Base-by-base conservation (phyloP, 106 monocot species). In the Dioscorea dumetorum region DNA sequence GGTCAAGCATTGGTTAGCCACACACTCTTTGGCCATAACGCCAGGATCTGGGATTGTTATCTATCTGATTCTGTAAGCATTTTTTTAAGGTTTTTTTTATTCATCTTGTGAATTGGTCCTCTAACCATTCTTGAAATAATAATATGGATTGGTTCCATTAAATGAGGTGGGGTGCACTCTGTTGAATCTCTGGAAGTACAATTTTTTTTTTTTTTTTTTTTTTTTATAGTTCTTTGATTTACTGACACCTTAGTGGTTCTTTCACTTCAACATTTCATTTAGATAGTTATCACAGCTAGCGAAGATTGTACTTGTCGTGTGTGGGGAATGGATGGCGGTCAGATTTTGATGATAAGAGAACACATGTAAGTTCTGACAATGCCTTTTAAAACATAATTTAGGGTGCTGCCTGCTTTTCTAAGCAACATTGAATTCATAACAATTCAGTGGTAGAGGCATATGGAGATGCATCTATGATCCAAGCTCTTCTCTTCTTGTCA, bases 301-400 rank as follows among this genome's bases (percentile, higher is more conserved):
- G 99, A 99, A 80, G 99, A 99, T 67, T 99, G 99, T 67, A 85
- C 92, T 34, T 99, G 92, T 65, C 90, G 99, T 31, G 60, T 92
- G 14, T 99, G 99, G 99, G 86, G 74, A 63, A 70, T 76, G 68
- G 80, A 99, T 74, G 93, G 99, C 53, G 74, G 67, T 24, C 84
- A 78, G 77, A 73, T 90, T 49, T 68, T 77, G 81, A 70, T 77
- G 70, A 71, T 99, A 66, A 93, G 83, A 73, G 99, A 99, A 76
- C 99, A 99, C 80, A 76, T 73, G 99, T 99, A 81, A 79, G 89
- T 79, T 73, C 5, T 32, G 31, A 23, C 8, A 12, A 22, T 21
- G 3, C 4, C 22, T 61, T 61, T 22, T 54, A 2, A 19, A 2
- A 0, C 19, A 54, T 5, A n/a, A 13, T 32, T 13, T 16, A 34